These are phyloP conservation scores for Rhizophora apiculata DNA, from an alignment of 345 rosid genomes.

Conservation along the genomic window DNA sequence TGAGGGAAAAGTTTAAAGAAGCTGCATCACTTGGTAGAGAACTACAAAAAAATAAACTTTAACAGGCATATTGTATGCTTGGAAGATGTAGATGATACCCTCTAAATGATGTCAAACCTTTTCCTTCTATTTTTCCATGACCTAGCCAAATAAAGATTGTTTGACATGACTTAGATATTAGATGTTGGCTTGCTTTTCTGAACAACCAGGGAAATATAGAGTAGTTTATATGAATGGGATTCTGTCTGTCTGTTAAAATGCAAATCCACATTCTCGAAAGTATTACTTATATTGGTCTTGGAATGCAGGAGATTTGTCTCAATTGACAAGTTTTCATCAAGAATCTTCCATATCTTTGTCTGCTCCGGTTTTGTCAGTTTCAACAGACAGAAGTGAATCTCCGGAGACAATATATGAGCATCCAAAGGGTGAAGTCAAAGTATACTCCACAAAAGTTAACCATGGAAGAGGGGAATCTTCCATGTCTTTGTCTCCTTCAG, in stretches of 20 bases:
- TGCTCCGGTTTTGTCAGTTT: conserved; percentile 58
- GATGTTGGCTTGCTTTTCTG: background rate
- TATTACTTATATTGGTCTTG: conserved; percentile 12
- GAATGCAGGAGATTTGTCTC: conserved; percentile 41
- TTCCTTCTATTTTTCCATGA: background rate
- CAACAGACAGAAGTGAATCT: conserved; percentile 53
- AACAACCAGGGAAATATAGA: background rate
- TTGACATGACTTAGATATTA: background rate
- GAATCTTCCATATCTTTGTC: conserved; percentile 60
- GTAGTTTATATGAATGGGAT: background rate
- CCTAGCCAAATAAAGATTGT: background rate
- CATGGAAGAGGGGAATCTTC: conserved; percentile 41
- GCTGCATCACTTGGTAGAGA: conserved; percentile 51
- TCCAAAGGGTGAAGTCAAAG: conserved; percentile 14
- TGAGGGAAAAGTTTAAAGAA: conserved; percentile 78
- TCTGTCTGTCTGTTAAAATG: conserved; percentile 15
- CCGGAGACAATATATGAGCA: conserved; percentile 37
- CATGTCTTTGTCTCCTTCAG: conserved; percentile 64
- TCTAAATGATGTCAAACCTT: conserved; percentile 40
- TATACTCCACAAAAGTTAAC: conserved; percentile 31
- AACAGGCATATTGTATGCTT: background rate
- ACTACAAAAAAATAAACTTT: background rate
- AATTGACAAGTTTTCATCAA: conserved; percentile 37
- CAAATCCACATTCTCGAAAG: background rate
- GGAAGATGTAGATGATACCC: conserved; percentile 8